Conservation (phyloP, 306 rosid genomes). For the Sindora glabra region DNA sequence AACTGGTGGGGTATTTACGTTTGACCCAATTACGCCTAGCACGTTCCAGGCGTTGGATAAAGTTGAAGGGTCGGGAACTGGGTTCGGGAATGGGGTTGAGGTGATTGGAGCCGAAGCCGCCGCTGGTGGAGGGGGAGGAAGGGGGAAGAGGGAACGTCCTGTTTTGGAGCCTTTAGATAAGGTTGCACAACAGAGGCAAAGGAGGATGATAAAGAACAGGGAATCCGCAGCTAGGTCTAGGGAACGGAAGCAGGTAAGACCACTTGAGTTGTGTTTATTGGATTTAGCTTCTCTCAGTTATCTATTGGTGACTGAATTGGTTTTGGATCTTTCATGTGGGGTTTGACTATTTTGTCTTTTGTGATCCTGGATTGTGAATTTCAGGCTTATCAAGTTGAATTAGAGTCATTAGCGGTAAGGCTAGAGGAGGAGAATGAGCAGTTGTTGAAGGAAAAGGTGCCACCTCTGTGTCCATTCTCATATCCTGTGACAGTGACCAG, state of each 20-base stretch:
- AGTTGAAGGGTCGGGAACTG: conserved; percentile 52
- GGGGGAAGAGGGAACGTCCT: conserved; percentile 25
- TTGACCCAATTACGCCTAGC: conserved; percentile 39
- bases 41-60: conserved; percentile 42
- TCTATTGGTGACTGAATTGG: too few relatives aligned
- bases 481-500: neutral
- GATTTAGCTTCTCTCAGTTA: too few relatives aligned
- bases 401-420: conserved; percentile 67
- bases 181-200: conserved; percentile 37
- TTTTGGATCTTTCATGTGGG: neutral
- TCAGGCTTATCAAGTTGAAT: conserved; percentile 86
- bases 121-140: conserved; percentile 8
- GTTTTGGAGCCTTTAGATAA: conserved; percentile 34
- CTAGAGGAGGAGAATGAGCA: conserved; percentile 76
- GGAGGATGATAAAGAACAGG: conserved; percentile 38
- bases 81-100: conserved; percentile 56
- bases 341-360: neutral
- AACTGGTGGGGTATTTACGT: conserved; percentile 45
- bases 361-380: conserved; percentile 2
- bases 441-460: conserved; percentile 80
- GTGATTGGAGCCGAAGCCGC: conserved; percentile 18
- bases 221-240: conserved; percentile 40
- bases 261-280: too few relatives aligned
- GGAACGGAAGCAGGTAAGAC: conserved; percentile 32
- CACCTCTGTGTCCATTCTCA: neutral